Base-by-base conservation (phyloP, 2,329 filamentous ascomycete species). In the Aspergillus costaricaensis region DNA sequence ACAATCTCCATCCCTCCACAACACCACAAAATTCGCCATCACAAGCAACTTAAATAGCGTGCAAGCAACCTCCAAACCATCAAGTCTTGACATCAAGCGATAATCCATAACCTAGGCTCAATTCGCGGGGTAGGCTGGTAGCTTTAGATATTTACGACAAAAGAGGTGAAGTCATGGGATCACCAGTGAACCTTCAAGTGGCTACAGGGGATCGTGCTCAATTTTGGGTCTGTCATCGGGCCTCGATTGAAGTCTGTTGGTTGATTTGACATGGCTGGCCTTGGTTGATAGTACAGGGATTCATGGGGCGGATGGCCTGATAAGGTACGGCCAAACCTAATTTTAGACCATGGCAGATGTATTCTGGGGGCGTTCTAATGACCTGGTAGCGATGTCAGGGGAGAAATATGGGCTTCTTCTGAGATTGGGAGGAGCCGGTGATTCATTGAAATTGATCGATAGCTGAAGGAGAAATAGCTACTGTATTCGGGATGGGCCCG, bases 61-160 rank as follows among this genome's bases (percentile, higher is more conserved):
- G 9, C 15, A 17, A 23, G 7, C 5, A 10, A 1, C 47, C 25
- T 9, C 6, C 25, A 19, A 19, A 5, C 9, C 2, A 25, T 15
- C 15, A 17, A 50, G 47, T 50, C 50, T 53, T 53, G 50, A 53
- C 50, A 53, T 53, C 50, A 53, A 25, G 21, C 25, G 32, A 36
- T 36, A 53, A 15, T 21, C 15, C 9, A 12, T 14, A 19, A 49
- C 47, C 47, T 27, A 27, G 14, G 47, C 25, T 9, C 27, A 50
- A 21, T n/a, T 4, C 25, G 25, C 47, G 25, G 47, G 47, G 47
- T 50, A 9, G 32, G 15, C 32, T 36, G 32, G 32, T 36, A 36
- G 1, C 32, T 36, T 36, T 14, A 14, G 10, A 14, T 36, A 36
- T 14, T 36, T 1, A 19, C 23, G 47, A 27, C 25, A 50, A 17